A percentile compares a stretch with the other conserved stretches of the same genome.
Conservation (phyloP, 306 rosid species). For the Pterocarpus macrocarpus region DNA sequence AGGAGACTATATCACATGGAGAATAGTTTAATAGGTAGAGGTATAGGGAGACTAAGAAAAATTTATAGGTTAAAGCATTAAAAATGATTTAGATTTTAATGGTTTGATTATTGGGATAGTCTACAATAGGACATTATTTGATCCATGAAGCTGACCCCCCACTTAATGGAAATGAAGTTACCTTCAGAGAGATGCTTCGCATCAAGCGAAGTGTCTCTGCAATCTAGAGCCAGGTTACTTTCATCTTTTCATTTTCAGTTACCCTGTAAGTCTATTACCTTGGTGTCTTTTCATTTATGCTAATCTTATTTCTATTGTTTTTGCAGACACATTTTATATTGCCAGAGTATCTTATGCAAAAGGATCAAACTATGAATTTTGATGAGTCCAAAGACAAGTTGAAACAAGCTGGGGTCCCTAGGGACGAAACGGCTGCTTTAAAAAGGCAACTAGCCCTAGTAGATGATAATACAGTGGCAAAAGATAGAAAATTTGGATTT, state of each 20-base stretch:
- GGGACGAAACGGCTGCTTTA: slow-evolving; percentile 95
- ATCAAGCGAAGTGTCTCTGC: slow-evolving; percentile 94
- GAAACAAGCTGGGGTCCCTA: slow-evolving; percentile 89
- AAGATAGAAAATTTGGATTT: slow-evolving; percentile 78
- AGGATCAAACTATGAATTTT: slow-evolving; percentile 81
- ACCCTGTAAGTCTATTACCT: not conserved
- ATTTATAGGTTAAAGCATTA: not conserved
- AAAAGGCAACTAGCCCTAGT: slow-evolving; percentile 87
- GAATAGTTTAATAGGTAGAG: not conserved
- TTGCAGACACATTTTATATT: slow-evolving; percentile 85
- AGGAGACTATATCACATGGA: not conserved
- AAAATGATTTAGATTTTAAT: not conserved
- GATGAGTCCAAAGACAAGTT: slow-evolving; percentile 95
- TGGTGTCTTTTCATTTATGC: slow-evolving; percentile 14
- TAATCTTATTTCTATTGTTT: slow-evolving; percentile 39
- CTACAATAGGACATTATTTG: not conserved
- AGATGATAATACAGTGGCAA: slow-evolving; percentile 42
- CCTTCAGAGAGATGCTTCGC: slow-evolving; percentile 96
- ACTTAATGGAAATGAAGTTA: slow-evolving; percentile 81
- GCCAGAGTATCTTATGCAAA: slow-evolving; percentile 90
- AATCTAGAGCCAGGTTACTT: slow-evolving; percentile 86
- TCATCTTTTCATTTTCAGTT: slow-evolving; percentile 27
- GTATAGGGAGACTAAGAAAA: not conserved
- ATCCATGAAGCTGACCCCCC: not conserved
- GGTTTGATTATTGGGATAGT: not conserved